These are phyloP conservation scores for Geoglossum cookeanum DNA, from an alignment of 2,329 filamentous ascomycete genomes.

Conservation along the genomic window DNA sequence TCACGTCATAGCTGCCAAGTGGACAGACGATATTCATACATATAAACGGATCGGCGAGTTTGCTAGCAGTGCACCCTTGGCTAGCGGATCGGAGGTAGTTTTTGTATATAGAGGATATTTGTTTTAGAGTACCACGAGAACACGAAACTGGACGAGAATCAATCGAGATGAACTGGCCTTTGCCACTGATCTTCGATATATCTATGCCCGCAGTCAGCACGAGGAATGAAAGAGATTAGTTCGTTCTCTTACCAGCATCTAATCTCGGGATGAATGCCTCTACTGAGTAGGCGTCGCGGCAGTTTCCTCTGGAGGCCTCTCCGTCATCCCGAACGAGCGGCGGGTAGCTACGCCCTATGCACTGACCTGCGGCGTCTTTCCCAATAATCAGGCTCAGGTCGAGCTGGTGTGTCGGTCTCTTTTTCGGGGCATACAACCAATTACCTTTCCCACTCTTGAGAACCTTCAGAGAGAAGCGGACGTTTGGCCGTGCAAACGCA, in stretches of 20 bases:
- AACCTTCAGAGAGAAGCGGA: conserved; percentile 42
- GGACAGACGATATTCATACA: conserved; percentile 44
- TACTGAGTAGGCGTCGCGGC: conserved; percentile 24
- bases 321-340: conserved; percentile 7
- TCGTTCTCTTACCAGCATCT: conserved; percentile 21
- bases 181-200: conserved; percentile 20
- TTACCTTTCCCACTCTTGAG: conserved; percentile 29
- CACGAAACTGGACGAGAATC: conserved; percentile 45
- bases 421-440: conserved; percentile 44
- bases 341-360: conserved; percentile 16
- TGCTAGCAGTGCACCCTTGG: conserved; percentile 10
- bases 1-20: conserved; percentile 46
- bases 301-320: neutral
- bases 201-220: conserved; percentile 4
- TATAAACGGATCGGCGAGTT: conserved; percentile 37
- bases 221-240: neutral
- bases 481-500: conserved; percentile 42
- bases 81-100: conserved; percentile 24
- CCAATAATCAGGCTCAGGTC: conserved; percentile 44
- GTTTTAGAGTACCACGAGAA: conserved; percentile 37
- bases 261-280: conserved; percentile 38
- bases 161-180: conserved; percentile 42
- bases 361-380: conserved; percentile 34
- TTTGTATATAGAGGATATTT: conserved; percentile 35
- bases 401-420: conserved; percentile 32